Percentiles rank a stretch among this genome's conserved stretches.
These are phyloP conservation scores for Lactuca saligna DNA, from an alignment of 129 eudicot genomes.

Conservation along the genomic window DNA sequence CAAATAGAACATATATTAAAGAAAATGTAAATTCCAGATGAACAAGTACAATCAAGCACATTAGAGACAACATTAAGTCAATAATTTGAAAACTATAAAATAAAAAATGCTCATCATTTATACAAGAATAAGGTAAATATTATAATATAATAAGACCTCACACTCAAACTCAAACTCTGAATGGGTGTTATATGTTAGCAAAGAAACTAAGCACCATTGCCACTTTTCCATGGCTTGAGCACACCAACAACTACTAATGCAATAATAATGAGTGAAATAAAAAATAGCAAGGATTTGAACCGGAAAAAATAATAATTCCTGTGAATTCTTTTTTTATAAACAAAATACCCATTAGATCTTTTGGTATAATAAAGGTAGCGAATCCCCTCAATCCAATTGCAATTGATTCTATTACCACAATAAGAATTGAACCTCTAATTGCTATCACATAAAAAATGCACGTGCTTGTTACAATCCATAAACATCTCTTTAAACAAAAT, in stretches of 20 bases:
- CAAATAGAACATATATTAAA: conserved; percentile 5
- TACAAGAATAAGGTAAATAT: conserved; percentile 29
- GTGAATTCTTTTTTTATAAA: too few species aligned
- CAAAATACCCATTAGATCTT: too few species aligned
- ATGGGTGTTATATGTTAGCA: background rate
- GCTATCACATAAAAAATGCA: too few species aligned
- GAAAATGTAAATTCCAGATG: conserved; percentile 11
- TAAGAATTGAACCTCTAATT: too few species aligned
- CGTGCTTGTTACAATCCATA: too few species aligned
- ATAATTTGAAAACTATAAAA: conserved; percentile 1
- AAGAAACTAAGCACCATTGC: conserved; percentile 57
- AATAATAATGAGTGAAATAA: conserved; percentile 69
- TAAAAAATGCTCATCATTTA: conserved; percentile 26
- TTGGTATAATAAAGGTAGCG: too few species aligned
- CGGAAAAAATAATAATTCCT: too few species aligned
- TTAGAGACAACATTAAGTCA: conserved; percentile 4
- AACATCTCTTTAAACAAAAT: too few species aligned
- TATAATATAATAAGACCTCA: conserved; percentile 7
- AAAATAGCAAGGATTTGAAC: conserved; percentile 45
- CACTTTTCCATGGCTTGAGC: conserved; percentile 81
- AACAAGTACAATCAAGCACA: conserved; percentile 18
- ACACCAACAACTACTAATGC: conserved; percentile 76
- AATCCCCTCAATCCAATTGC: too few species aligned
- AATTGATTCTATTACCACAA: too few species aligned
- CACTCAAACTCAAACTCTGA: conserved; percentile 16